Base-by-base conservation (phyloP, 768 basidiomycete genomes). In the Suillus decipiens region DNA sequence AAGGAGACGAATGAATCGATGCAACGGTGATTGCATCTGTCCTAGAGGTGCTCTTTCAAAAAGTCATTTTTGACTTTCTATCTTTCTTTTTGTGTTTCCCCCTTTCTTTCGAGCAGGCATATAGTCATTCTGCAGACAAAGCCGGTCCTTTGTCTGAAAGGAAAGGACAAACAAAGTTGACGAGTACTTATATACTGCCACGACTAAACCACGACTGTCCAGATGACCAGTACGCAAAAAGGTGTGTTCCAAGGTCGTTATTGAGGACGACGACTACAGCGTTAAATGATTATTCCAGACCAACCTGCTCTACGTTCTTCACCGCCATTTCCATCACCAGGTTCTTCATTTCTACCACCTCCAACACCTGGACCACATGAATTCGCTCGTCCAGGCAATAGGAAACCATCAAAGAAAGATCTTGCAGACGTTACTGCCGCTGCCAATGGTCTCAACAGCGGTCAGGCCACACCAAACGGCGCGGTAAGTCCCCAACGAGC, bases 331-430 rank as follows among this genome's bases (percentile, higher is more conserved):
- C 89, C 88, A 0, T 88, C 86, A 0, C 89, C 89, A 3, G 85
- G 85, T 0, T 88, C 86, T 6, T 80, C 86, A 0, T 90, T 90
- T 67, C 69, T 89, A 2, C 87, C 89, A 2, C 89, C 89, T 4
- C 89, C 89, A 4, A 79, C 83, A 5, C 86, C 86, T 1, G 83
- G 84, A 3, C 79, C 84, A 36, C 88, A 90, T 78, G 89, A 91
- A 69, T 89, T 88, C 69, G 88, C 87, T 43, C 81, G 80, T 63
- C 79, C 80, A 45, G 43, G 43, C 0, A 72, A 61, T 12, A 61
- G 63, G 1, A 75, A 66, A 53, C 68, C 64, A 74, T 63, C 70
- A 62, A 67, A 64, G 65, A 66, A 69, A 67, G 57, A 71, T 70
- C 9, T 37, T 24, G 45, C 28, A 34, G 60, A 54, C 63, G 61